phyloP scores from a whole-genome alignment of 257 asterid species.

The Mitragyna speciosa region DNA sequence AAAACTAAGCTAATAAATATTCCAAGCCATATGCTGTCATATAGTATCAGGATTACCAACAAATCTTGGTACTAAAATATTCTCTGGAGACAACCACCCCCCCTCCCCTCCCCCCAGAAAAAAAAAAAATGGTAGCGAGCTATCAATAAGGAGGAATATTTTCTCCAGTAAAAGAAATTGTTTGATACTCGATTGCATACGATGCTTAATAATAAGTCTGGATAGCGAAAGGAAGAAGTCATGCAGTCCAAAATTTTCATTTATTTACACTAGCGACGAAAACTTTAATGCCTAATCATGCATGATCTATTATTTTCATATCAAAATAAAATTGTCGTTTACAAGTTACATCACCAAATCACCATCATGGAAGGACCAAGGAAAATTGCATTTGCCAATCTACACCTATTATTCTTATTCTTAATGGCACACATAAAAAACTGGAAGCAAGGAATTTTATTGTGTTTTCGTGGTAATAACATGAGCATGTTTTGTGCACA shows the following conservation, averaged over 20 bases:
- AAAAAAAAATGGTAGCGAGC: neutral
- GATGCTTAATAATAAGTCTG: neutral
- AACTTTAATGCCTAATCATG: neutral
- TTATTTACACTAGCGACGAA: neutral
- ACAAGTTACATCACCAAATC: neutral
- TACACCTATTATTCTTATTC: neutral
- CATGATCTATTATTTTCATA: neutral
- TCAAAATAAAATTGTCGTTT: too few relatives aligned
- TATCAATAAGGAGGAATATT: neutral
- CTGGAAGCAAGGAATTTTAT: neutral
- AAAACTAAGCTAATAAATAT: too few relatives aligned
- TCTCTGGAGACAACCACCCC: neutral
- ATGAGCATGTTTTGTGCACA: too few relatives aligned
- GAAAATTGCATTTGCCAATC: neutral
- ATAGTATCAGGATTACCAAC: neutral
- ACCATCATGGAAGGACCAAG: neutral
- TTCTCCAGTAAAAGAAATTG: neutral
- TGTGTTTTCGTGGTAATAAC: neutral
- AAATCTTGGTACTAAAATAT: neutral
- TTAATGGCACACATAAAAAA: neutral
- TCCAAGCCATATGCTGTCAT: neutral
- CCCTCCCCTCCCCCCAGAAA: too few relatives aligned
- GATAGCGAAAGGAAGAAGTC: neutral
- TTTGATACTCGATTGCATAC: neutral
- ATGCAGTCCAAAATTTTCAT: neutral